Evolutionary conservation across 176 grass and related monocot species (phyloP), one percentile per base, ranked within the genome.

Genomic region (Olyra latifolia): DNA sequence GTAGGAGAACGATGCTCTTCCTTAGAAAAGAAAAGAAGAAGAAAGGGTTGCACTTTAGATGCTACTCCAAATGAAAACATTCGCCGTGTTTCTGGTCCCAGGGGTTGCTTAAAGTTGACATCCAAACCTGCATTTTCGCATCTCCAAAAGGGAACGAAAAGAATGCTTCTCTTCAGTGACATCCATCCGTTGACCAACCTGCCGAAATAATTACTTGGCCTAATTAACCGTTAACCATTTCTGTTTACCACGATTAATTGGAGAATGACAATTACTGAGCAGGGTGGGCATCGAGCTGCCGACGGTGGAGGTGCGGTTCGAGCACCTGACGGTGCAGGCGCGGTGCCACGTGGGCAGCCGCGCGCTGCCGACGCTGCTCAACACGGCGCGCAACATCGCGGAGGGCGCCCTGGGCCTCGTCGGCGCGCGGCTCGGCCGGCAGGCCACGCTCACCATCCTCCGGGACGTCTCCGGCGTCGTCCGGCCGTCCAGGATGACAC

Each of bases 201-300:
- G 17, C 2, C 14, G 13, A 56, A 69, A 68, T 56, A 25, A 10
- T 50, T 65, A 35, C n/a, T 3, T 10, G 20, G 38, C 22, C 40
- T 12, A 1, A 61, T 7, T 29, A 61, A 29, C 14, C 2, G 15
- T 6, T 17, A 50, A 44, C 6, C 12, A 42, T 30, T 46, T 1
- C 4, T 41, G 14, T 43, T 45, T 19, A n/a, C 27, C 15, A 5
- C 0, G 46, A 62, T 20, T 1, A 17, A n/a, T n/a, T n/a, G n/a
- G n/a, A 44, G 14, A 11, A 7, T 42, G 3, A 66, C 10, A 66
- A 53, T 40, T 53, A 59, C 5, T 17, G 40, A 69, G 70, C 88
- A 99, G 96, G 88, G 96, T 99, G 17, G 96, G 96, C 60, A 95
- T 99, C 72, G 80, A 89, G 52, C 88, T 99, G 7, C 96, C 96